Evolutionary conservation across 352 stramenopile genomes (phyloP).

Genomic region (Globisporangium takayamanum): DNA sequence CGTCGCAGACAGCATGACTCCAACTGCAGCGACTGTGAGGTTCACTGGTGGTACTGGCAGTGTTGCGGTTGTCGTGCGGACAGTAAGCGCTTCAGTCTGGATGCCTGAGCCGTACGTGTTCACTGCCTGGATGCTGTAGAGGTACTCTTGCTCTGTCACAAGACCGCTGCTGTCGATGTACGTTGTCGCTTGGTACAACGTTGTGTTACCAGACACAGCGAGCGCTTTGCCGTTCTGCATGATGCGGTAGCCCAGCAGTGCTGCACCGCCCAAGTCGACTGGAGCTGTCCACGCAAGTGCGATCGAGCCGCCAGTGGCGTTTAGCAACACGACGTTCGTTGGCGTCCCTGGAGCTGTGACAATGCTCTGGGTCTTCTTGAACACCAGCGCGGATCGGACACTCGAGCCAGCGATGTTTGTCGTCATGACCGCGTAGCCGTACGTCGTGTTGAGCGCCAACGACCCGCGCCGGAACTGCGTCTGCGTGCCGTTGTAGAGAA

Average conservation of each 20-base stretch:
- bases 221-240: constrained; percentile 21
- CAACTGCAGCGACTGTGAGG: constrained; percentile 13
- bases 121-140: constrained; percentile 31
- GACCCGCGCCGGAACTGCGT: constrained; percentile 30
- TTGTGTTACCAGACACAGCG: neutral
- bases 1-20: constrained; percentile 22
- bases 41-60: constrained; percentile 14
- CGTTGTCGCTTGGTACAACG: constrained; percentile 5
- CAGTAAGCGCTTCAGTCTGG: constrained; percentile 23
- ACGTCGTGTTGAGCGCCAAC: constrained; percentile 30
- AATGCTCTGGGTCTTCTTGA: constrained; percentile 14
- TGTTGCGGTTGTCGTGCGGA: constrained; percentile 18
- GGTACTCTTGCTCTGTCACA: constrained; percentile 22
- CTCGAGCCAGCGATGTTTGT: constrained; percentile 43
- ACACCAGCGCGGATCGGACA: constrained; percentile 11
- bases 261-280: constrained; percentile 36
- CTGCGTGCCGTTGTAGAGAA: constrained; percentile 38
- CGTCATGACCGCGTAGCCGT: constrained; percentile 34
- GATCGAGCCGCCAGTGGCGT: constrained; percentile 34
- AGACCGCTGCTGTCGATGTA: constrained; percentile 30
- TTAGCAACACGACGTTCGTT: constrained; percentile 9
- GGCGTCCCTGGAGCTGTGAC: constrained; percentile 26
- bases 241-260: constrained; percentile 32
- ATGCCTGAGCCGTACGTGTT: constrained; percentile 30
- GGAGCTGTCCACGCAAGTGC: constrained; percentile 30